Evolutionary conservation across 2,329 filamentous ascomycete species (phyloP).

Genomic region (Apiospora phragmitis): DNA sequence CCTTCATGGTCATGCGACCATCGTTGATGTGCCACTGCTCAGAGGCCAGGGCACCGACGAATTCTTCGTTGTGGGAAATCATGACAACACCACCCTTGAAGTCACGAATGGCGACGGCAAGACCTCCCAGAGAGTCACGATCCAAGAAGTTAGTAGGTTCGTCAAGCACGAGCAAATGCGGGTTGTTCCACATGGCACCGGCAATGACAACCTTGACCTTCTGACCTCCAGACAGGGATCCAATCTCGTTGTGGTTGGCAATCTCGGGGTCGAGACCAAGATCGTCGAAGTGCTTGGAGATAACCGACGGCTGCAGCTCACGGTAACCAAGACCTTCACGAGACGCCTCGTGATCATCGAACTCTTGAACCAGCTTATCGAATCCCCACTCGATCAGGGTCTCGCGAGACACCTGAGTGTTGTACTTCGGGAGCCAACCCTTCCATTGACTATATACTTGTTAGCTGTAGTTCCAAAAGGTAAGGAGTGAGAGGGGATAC

Average conservation of each 20-base stretch:
- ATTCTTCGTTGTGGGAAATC: constrained; percentile 99
- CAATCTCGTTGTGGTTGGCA: constrained; percentile 98
- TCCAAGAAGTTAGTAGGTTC: constrained; percentile 99
- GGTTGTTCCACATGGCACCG: constrained; percentile 98
- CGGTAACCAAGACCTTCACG: constrained; percentile 97
- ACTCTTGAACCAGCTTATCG: constrained; percentile 93
- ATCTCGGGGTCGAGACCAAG: constrained; percentile 95
- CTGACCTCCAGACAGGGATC: constrained; percentile 91
- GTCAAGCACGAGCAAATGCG: constrained; percentile 93
- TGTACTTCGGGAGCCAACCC: constrained; percentile 85
- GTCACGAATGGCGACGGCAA: constrained; percentile 96
- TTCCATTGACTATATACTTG: constrained; percentile 75
- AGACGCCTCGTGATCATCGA: constrained; percentile 98
- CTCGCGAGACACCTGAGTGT: constrained; percentile 90
- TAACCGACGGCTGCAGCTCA: constrained; percentile 86
- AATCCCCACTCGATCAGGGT: constrained; percentile 85
- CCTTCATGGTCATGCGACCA: constrained; percentile 83
- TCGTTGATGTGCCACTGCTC: constrained; percentile 96
- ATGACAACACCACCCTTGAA: constrained; percentile 98
- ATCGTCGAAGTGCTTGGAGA: constrained; percentile 98
- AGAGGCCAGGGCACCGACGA: constrained; percentile 90
- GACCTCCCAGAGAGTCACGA: constrained; percentile 91
- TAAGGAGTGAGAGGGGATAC: constrained; percentile 29
- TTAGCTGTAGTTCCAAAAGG: not conserved
- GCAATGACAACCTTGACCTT: constrained; percentile 99